Base-by-base conservation (phyloP, 495 filamentous ascomycete genomes). In the Neurospora sp. region DNA sequence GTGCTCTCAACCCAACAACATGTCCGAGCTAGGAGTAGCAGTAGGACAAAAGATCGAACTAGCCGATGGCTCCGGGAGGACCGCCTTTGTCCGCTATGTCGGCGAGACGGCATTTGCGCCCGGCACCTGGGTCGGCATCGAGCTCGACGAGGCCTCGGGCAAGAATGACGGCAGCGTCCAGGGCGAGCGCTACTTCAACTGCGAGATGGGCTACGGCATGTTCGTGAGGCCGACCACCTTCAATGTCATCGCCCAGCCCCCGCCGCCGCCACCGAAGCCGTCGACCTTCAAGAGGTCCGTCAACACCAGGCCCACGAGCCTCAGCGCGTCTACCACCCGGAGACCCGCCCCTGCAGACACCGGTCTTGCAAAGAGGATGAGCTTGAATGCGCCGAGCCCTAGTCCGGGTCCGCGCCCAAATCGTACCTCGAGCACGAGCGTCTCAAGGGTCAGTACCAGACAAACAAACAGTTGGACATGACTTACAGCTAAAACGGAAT, bases 151-250 rank as follows among this genome's bases (percentile, higher is more conserved):
- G 42, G 83, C 88, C n/a, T 87, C 85, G 12, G 96, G 96, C 12
- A 98, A 99, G 83, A 98, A 99, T 77, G 93, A 99, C 86, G 96
- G 96, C 75, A 89, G 91, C 39, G 92, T 98, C 45, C 88, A 95
- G 80, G 95, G 94, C 53, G 88, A 94, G 74, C 86, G 93, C 45
- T 99, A 99, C 81, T 99, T 98, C 77, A 88, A 94, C 35, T 98
- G 95, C 77, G 81, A 89, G 70, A 89, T 89, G 72, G 88, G 88
- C 7, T 88, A 88, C 82, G 96, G 96, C 76, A 96, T 98, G 91
- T 99, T 99, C 76, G 87, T 97, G 40, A 86, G 91, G 41, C 90
- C 92, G 7, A 78, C 84, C 4, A 89, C 88, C 3, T 82, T 88
- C 35, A 84, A 84, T 38, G 79, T 94, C 22, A 71, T 96, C 48